Base-by-base conservation (phyloP, 495 filamentous ascomycete genomes). In the Podospora fimiseda region DNA sequence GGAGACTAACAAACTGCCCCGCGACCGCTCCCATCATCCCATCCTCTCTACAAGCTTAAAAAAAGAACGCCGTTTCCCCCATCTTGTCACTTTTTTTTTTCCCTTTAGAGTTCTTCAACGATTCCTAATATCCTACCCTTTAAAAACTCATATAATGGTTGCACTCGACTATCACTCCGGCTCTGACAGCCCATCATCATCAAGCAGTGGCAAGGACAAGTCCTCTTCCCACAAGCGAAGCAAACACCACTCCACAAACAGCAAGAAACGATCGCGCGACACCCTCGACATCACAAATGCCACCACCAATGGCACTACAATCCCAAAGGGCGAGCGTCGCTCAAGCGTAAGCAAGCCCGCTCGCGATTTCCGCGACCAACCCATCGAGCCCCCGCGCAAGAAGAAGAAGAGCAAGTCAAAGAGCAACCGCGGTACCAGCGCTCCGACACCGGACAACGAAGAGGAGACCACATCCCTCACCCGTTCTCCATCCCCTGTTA, bases 291-390 rank as follows among this genome's bases (percentile, higher is more conserved):
- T 52, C 47, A 58, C 48, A n/a, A 24, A 23, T 21, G 52, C 57
- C 5, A 52, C 51, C 42, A 52, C 54, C 51, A 66, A 58, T 45
- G 56, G 59, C 44, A 56, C 52, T 43, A 7, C 21, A 3, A 50
- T 1, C 52, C 61, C 43, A n/a, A n/a, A n/a, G n/a, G 43, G 50
- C 20, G 63, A 74, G 63, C 69, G 76, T 23, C 69, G 74, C 22
- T 66, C 68, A 20, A 80, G 76, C 65, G 63, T 86, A 57, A 83
- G 80, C 68, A 85, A 85, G 52, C 79, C 84, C 16, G 83, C 87
- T 20, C 76, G 88, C 59, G 88, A 92, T 70, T 80, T 82, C 16
- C 72, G 85, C 58, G 89, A 94, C 64, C 82, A 86, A 63, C 79
- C 78, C 7, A 11, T 33, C 27, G 73, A 75, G 23, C 56, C 61